Evolutionary conservation across 495 filamentous ascomycete genomes (phyloP).

Genomic region (Penicillium manginii): DNA sequence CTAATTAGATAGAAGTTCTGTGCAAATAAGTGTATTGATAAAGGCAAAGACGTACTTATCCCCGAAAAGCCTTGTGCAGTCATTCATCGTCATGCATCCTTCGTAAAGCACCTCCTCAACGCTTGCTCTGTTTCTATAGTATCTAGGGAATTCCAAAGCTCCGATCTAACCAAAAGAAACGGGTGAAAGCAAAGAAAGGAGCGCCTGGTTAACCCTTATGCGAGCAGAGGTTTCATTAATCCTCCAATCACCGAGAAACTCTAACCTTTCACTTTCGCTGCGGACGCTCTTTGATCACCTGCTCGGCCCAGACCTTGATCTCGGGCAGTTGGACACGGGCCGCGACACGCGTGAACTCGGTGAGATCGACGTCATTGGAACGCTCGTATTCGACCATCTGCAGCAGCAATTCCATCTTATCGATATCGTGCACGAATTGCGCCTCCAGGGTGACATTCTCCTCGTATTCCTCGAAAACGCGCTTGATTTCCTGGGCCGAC

Average conservation of each 20-base stretch:
- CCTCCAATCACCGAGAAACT: too few relatives aligned
- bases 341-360: constrained; percentile 82
- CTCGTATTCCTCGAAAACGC: constrained; percentile 93
- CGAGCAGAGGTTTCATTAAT: background rate
- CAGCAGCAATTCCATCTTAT: constrained; percentile 91
- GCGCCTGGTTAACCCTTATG: background rate
- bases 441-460: constrained; percentile 79
- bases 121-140: constrained; percentile 19
- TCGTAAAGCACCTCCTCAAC: constrained; percentile 17
- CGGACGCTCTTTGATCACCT: constrained; percentile 73
- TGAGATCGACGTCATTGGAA: constrained; percentile 68
- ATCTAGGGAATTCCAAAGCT: constrained; percentile 21
- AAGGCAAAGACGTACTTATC: background rate
- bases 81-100: constrained; percentile 24
- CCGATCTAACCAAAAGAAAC: constrained; percentile 9
- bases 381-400: constrained; percentile 99
- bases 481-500: constrained; percentile 68
- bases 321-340: constrained; percentile 73
- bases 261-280: constrained; percentile 35
- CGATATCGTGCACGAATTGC: constrained; percentile 91
- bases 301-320: constrained; percentile 76
- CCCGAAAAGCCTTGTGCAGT: constrained; percentile 17
- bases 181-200: constrained; percentile 1
- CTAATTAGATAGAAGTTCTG: constrained; percentile 2
- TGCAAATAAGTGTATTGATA: constrained; percentile 15